Evolutionary conservation across 257 asterid species (phyloP).

Genomic region (Verbascum thapsus): DNA sequence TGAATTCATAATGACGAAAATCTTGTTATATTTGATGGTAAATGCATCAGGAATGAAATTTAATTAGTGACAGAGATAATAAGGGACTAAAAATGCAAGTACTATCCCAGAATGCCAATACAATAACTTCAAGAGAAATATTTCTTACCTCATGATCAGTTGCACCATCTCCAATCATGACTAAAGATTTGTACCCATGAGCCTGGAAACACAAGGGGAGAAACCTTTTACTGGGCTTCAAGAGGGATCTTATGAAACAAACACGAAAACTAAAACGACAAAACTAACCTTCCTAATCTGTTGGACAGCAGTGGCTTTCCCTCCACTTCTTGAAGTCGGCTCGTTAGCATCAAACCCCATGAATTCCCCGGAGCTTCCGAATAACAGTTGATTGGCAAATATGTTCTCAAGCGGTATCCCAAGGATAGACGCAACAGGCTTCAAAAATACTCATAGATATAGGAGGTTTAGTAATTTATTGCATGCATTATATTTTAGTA

Average conservation of each 20-base stretch:
- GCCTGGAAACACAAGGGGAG: slow-evolving; percentile 45
- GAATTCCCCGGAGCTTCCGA: slow-evolving; percentile 80
- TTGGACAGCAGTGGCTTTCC: slow-evolving; percentile 86
- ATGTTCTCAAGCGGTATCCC: slow-evolving; percentile 70
- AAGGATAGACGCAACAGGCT: slow-evolving; percentile 88
- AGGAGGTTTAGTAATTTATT: slow-evolving; percentile 10
- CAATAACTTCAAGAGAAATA: background rate
- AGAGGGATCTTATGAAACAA: slow-evolving; percentile 19
- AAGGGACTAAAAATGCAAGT: too few species aligned
- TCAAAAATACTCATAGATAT: slow-evolving; percentile 22
- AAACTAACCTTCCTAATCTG: slow-evolving; percentile 70
- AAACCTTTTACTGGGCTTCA: background rate
- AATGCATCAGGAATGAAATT: too few species aligned
- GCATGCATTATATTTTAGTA: too few species aligned
- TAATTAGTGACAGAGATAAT: too few species aligned
- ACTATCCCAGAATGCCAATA: too few species aligned
- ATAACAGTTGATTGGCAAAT: slow-evolving; percentile 77
- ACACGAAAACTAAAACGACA: background rate
- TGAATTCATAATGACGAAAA: too few species aligned
- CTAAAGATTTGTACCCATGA: slow-evolving; percentile 60
- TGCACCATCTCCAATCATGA: slow-evolving; percentile 99
- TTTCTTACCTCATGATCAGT: slow-evolving; percentile 89
- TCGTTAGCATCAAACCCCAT: slow-evolving; percentile 70
- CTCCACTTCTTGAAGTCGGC: slow-evolving; percentile 96
- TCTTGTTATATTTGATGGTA: too few species aligned